These are phyloP conservation scores for Blastocystis sp. DNA, from an alignment of 352 stramenopile species.

Conservation along the genomic window DNA sequence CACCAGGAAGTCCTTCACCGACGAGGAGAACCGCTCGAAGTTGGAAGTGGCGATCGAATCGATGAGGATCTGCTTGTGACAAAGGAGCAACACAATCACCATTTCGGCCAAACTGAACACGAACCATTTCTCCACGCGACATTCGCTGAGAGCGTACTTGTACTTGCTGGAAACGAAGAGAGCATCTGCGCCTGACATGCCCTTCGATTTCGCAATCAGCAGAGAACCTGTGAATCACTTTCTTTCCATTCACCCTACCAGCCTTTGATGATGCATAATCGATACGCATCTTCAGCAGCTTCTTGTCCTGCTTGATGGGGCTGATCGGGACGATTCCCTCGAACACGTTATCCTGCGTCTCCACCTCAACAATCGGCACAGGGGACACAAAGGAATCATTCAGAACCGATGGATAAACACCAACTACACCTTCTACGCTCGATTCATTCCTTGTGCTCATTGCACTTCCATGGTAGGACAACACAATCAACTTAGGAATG, in stretches of 20 bases:
- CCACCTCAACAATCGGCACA: background rate
- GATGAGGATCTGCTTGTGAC: constrained; percentile 27
- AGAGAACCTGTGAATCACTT: background rate
- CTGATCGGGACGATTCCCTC: constrained; percentile 4
- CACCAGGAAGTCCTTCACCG: constrained; percentile 25
- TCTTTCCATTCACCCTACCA: background rate
- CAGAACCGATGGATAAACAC: background rate
- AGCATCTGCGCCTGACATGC: constrained; percentile 18
- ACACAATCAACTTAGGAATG: too few species aligned
- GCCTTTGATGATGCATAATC: constrained; percentile 42
- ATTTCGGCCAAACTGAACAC: constrained; percentile 51
- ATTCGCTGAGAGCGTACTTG: constrained; percentile 58
- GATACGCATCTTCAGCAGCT: constrained; percentile 16
- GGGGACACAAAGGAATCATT: background rate
- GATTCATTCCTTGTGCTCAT: too few species aligned
- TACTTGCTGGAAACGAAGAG: constrained; percentile 27
- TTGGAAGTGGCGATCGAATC: constrained; percentile 44
- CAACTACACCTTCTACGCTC: too few species aligned
- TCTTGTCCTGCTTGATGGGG: background rate
- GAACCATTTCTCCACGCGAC: constrained; percentile 32
- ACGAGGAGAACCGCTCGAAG: constrained; percentile 60
- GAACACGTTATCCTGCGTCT: constrained; percentile 29
- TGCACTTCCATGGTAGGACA: too few species aligned
- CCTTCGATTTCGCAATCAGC: constrained; percentile 33
- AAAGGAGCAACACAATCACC: background rate